Evolutionary conservation across 1,284 basidiomycete genomes (phyloP).

Genomic region (Boletus austroedulis): DNA sequence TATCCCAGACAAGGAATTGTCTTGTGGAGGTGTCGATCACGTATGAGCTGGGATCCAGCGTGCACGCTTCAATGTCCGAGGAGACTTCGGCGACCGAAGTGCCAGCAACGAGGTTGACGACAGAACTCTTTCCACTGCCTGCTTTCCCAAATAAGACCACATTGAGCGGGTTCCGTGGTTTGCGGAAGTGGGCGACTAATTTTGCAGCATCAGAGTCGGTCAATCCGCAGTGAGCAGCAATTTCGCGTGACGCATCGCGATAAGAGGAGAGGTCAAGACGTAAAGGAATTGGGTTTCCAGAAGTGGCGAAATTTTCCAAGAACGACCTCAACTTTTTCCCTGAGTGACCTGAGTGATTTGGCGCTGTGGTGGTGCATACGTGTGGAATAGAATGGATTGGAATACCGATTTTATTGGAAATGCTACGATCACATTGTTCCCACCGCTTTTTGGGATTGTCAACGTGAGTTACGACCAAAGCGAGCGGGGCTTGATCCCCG

Average conservation of each 20-base stretch:
- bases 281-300: neutral
- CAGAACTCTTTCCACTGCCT: neutral
- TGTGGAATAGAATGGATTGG: constrained; percentile 1
- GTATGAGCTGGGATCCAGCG: neutral
- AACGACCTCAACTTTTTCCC: neutral
- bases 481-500: constrained; percentile 24
- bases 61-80: constrained; percentile 1
- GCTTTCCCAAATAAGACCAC: constrained; percentile 16
- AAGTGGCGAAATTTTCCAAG: neutral
- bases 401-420: neutral
- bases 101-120: constrained; percentile 1
- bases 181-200: constrained; percentile 2
- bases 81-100: neutral
- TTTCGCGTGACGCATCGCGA: neutral
- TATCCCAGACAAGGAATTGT: constrained; percentile 32
- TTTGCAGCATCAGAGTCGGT: neutral
- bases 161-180: neutral
- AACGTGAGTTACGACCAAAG: constrained; percentile 31
- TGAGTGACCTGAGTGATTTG: neutral
- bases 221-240: constrained; percentile 1
- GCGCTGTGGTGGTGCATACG: constrained; percentile 8
- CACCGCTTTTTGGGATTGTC: constrained; percentile 18
- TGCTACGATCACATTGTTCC: neutral
- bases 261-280: neutral
- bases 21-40: neutral